Conservation (phyloP, 257 asterid genomes). For the Salvia hispanica region DNA sequence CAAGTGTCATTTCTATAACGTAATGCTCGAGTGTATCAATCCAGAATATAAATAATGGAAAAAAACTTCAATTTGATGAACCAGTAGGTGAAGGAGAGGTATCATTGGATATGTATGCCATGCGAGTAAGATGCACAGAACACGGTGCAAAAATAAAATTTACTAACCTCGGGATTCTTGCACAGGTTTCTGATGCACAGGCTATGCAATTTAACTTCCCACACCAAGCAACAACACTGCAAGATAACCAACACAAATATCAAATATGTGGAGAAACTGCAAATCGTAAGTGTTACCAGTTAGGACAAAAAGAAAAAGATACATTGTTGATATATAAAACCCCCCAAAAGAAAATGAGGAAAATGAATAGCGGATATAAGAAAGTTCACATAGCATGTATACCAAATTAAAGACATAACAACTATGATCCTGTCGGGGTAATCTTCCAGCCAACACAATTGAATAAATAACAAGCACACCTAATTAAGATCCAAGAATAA, state of each 20-base stretch:
- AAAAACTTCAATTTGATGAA: neutral
- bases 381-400: neutral
- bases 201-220: constrained; percentile 95
- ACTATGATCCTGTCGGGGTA: constrained; percentile 3
- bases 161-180: constrained; percentile 90
- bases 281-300: no score
- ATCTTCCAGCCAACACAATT: neutral
- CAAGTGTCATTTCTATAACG: neutral
- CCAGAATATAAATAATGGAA: constrained; percentile 2
- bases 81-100: neutral
- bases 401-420: neutral
- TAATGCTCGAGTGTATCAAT: neutral
- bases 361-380: neutral
- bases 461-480: neutral
- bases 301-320: no score
- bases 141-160: neutral
- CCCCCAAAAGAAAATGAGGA: neutral
- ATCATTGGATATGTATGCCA: neutral
- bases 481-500: neutral
- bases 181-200: constrained; percentile 99
- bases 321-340: no score
- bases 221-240: constrained; percentile 99
- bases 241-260: constrained; percentile 21
- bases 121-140: constrained; percentile 5
- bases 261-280: neutral